A percentile compares a stretch with the other conserved stretches of the same genome.
These are phyloP conservation scores for Rhododendron ferrugineum DNA, from an alignment of 148 eudicot species.

Conservation along the genomic window DNA sequence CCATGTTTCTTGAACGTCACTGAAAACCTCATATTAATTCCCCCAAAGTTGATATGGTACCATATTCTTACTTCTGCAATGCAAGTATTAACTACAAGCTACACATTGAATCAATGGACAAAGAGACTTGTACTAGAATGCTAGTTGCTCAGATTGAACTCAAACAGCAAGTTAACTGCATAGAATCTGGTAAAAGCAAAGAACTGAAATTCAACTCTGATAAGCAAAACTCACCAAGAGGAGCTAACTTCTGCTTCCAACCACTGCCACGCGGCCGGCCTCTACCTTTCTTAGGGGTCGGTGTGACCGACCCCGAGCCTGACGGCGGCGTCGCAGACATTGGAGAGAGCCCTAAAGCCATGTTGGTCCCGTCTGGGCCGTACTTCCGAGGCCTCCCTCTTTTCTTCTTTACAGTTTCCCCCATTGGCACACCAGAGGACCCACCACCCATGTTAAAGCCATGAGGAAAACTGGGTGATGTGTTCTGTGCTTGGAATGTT, in stretches of 20 bases:
- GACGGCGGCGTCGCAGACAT: constrained; percentile 33
- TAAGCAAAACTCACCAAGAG: constrained; percentile 53
- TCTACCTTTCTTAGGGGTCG: constrained; percentile 33
- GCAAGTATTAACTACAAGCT: neutral
- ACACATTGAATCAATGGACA: neutral
- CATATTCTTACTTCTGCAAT: neutral
- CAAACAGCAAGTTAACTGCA: neutral
- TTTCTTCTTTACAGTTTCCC: constrained; percentile 71
- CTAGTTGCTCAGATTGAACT: neutral
- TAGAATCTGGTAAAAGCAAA: neutral
- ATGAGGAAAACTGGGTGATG: constrained; percentile 40
- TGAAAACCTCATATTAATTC: neutral
- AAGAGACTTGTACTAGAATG: neutral
- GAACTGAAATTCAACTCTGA: neutral
- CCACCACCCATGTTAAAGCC: constrained; percentile 36
- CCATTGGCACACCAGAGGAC: constrained; percentile 37
- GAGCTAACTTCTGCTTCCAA: constrained; percentile 79
- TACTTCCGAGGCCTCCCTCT: constrained; percentile 98
- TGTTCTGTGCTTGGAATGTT: constrained; percentile 36
- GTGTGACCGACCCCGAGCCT: constrained; percentile 36
- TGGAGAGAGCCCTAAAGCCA: constrained; percentile 60
- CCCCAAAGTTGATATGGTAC: neutral
- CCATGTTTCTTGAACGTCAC: neutral
- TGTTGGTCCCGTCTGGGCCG: constrained; percentile 71
- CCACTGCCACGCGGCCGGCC: constrained; percentile 96